Evolutionary conservation across 805 yeast genomes (phyloP).

Genomic region (Yarrowia sp.): DNA sequence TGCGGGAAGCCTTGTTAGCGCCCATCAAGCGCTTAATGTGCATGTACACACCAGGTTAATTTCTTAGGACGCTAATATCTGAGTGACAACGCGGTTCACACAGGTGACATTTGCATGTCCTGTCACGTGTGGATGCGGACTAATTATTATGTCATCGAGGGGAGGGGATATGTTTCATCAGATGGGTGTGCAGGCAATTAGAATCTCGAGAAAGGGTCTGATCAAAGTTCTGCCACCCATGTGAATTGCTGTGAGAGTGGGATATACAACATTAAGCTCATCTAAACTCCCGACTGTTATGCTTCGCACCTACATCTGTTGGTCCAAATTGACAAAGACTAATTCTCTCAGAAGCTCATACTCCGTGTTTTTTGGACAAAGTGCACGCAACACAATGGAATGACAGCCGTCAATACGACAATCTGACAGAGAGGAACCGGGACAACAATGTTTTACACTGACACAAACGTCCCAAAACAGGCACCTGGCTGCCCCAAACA

Average conservation of each 20-base stretch:
- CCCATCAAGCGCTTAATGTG: neutral
- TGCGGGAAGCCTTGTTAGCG: neutral
- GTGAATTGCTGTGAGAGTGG: neutral
- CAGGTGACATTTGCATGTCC: neutral
- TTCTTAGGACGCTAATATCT: no score
- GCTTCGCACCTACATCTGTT: slow-evolving; percentile 11
- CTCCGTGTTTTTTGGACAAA: neutral
- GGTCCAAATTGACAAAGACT: neutral
- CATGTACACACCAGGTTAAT: no score
- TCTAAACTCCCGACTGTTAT: neutral
- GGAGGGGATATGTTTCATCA: neutral
- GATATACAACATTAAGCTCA: neutral
- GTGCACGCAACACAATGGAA: neutral
- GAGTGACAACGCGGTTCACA: neutral
- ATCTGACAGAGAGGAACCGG: neutral
- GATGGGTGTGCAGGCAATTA: neutral
- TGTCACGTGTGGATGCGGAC: neutral
- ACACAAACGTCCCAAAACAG: neutral
- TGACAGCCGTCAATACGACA: neutral
- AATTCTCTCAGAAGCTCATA: neutral
- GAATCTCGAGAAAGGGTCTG: neutral
- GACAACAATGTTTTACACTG: neutral
- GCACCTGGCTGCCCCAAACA: neutral
- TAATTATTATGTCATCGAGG: neutral
- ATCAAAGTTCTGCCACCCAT: neutral